A percentile compares a stretch with the other conserved stretches of the same genome.
phyloP scores from a whole-genome alignment of 352 stramenopile genomes.

The Phytopythium helicoides region DNA sequence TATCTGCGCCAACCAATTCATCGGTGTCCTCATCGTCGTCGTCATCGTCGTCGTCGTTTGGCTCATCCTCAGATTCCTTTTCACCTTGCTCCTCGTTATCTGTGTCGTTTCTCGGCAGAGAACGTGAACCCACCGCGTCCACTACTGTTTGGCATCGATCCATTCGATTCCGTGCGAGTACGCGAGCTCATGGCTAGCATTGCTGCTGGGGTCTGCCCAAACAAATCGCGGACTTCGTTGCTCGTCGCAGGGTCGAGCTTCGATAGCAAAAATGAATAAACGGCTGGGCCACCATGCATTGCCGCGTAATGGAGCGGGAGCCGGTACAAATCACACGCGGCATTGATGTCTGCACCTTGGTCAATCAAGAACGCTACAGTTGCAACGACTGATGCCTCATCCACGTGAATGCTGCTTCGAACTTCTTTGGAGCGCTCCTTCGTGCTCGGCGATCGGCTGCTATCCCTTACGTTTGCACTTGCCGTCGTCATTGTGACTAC shows the following conservation, averaged over 20 bases:
- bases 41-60: conserved; percentile 24
- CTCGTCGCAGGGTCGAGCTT: conserved; percentile 45
- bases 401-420: conserved; percentile 43
- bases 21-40: conserved; percentile 39
- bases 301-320: conserved; percentile 77
- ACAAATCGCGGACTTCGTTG: conserved; percentile 61
- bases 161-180: conserved; percentile 8
- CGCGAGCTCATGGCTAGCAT: conserved; percentile 41
- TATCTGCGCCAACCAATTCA: conserved; percentile 38
- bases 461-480: not conserved
- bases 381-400: conserved; percentile 53
- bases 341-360: conserved; percentile 49
- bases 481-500: not conserved
- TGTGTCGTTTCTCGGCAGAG: conserved; percentile 13
- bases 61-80: conserved; percentile 28
- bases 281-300: conserved; percentile 49
- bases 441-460: not conserved
- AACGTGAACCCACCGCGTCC: conserved; percentile 1
- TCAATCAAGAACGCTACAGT: conserved; percentile 78
- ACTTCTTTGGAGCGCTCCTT: conserved; percentile 31
- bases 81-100: conserved; percentile 24
- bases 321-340: conserved; percentile 68
- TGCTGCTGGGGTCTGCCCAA: conserved; percentile 48
- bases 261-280: conserved; percentile 51
- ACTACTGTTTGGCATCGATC: conserved; percentile 3